Evolutionary conservation across 2,329 filamentous ascomycete genomes (phyloP), one percentile per base, ranked within the genome.

Genomic region (Coleophoma cylindrospora): DNA sequence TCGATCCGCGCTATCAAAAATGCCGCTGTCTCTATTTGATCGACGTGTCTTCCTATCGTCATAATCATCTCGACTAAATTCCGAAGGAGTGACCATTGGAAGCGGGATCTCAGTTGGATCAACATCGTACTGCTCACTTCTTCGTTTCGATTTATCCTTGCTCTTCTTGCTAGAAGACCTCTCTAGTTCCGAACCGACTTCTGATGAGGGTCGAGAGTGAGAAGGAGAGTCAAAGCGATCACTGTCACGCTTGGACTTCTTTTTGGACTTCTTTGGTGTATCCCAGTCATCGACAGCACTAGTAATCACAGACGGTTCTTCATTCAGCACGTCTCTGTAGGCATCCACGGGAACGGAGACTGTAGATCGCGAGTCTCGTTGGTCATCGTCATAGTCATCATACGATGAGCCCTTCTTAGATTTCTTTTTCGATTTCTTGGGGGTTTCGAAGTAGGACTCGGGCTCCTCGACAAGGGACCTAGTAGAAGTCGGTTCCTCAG

Each of bases 1-100:
- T 40, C 57, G 58, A 43, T 61, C 51, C n/a, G 70, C 70, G 50
- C 76, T 71, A 22, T 54, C 65, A 66, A 61, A 74, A 67, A 33
- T 70, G 65, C 27, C 69, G 68, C 47, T 73, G 66, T 45, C 68
- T 65, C 52, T 68, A 64, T 59, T 66, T 54, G 57, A 69, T 48
- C 48, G 67, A 56, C 46, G 64, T 60, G 51, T 67, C 59, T 46
- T 62, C 53, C 37, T 63, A 51, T 66, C 72, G 50, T 65, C 70
- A 45, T 52, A 56, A n/a, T 63, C 59, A 51, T 62, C 59, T 38
- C 52, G 52, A 45, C 55, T 59, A 17, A 43, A 53, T 48, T 64
- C 64, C 17, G 61, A 63, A 22, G 57, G 53, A 11, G 60, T 62
- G 48, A 48, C 59, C 37, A 56, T 53, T 33, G 64, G 64, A 11